phyloP scores from a whole-genome alignment of 1,139 yeast genomes.

The Hanseniaspora gamundiae region DNA sequence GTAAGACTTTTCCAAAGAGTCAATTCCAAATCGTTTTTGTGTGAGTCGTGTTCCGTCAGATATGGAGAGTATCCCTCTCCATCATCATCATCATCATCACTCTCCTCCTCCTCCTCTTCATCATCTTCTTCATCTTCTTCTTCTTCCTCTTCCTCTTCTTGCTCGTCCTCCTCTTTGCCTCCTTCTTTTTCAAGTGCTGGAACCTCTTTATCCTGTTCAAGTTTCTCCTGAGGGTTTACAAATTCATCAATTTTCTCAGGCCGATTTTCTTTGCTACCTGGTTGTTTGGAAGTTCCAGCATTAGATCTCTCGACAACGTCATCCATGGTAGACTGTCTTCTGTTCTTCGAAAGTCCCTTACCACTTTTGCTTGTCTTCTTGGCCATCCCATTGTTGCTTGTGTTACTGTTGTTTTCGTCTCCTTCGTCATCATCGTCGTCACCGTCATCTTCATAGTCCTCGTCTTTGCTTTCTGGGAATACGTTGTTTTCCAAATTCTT shows the following conservation, averaged over 20 bases:
- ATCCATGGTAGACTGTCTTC: constrained; percentile 1
- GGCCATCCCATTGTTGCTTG: constrained; percentile 2
- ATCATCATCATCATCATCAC: constrained; percentile 17
- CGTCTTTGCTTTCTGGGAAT: too few relatives aligned
- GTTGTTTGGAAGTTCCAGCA: too few relatives aligned
- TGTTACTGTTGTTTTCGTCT: not conserved
- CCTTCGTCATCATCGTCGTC: not conserved
- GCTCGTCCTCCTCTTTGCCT: constrained; percentile 2
- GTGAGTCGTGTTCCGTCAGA: constrained; percentile 35
- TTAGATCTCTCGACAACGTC: too few relatives aligned
- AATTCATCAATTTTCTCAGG: too few relatives aligned
- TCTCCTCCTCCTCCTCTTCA: constrained; percentile 21
- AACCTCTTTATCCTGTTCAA: too few relatives aligned
- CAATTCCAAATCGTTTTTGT: constrained; percentile 53
- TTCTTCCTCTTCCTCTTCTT: constrained; percentile 7
- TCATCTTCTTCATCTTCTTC: constrained; percentile 16
- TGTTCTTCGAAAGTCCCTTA: not conserved
- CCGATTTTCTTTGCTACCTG: not conserved
- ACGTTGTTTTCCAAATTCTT: constrained; percentile 18
- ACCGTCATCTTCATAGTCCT: not conserved
- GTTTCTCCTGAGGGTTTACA: too few relatives aligned
- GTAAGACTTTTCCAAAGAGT: constrained; percentile 76
- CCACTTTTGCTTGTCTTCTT: constrained; percentile 5
- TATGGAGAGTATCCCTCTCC: constrained; percentile 15
- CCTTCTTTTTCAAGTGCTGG: constrained; percentile 5